Conservation (phyloP, 1,284 basidiomycete species). For the Malassezia furfur region DNA sequence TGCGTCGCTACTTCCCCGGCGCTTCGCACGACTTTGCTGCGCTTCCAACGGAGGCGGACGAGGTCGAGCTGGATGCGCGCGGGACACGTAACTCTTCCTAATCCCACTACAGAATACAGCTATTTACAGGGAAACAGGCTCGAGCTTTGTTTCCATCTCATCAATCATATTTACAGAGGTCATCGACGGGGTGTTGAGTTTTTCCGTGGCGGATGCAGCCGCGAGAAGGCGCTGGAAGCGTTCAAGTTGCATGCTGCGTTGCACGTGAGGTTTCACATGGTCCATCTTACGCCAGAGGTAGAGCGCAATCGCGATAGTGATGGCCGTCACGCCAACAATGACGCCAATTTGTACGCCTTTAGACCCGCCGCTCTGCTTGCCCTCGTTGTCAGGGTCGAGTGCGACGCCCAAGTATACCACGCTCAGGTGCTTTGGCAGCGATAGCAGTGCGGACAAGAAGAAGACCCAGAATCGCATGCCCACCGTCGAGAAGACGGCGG, state of each 20-base stretch:
- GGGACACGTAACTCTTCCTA: not conserved
- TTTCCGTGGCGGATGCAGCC: not conserved
- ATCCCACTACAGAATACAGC: not conserved
- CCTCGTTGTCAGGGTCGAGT: constrained; percentile 27
- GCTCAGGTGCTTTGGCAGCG: constrained; percentile 59
- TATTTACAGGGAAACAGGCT: not conserved
- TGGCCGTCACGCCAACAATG: constrained; percentile 49
- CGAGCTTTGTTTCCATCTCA: too few species aligned
- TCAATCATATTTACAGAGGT: too few species aligned
- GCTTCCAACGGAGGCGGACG: not conserved
- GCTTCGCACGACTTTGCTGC: not conserved
- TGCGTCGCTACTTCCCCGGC: not conserved
- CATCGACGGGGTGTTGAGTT: not conserved
- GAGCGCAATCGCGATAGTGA: constrained; percentile 71
- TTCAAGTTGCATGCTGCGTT: constrained; percentile 56
- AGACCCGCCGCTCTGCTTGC: constrained; percentile 29
- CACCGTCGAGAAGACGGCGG: constrained; percentile 68
- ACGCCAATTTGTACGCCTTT: constrained; percentile 46
- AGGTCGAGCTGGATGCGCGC: not conserved
- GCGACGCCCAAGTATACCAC: constrained; percentile 45
- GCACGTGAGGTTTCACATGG: constrained; percentile 60
- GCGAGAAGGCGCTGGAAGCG: constrained; percentile 51
- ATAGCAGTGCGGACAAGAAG: constrained; percentile 62
- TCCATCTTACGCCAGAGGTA: constrained; percentile 71
- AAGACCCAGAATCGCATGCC: constrained; percentile 63